These are phyloP conservation scores for Hanseniaspora hatyaiensis DNA, from an alignment of 805 yeast species.

Conservation along the genomic window DNA sequence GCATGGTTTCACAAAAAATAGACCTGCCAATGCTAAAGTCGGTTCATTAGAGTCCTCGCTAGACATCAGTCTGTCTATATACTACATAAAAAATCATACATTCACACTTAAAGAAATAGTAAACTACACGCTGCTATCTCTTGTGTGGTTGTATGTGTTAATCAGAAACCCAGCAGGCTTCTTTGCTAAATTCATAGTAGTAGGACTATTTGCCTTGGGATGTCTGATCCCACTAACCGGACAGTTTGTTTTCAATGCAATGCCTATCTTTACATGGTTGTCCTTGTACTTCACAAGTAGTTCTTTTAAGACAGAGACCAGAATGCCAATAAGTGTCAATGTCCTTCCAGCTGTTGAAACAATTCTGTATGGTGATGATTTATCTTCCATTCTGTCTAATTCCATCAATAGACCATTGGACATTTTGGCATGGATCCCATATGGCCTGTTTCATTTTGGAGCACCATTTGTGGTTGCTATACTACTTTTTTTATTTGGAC, in stretches of 20 bases:
- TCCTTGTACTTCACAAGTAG: constrained; percentile 68
- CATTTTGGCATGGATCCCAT: constrained; percentile 89
- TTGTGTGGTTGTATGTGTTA: constrained; percentile 48
- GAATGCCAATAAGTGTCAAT: constrained; percentile 83
- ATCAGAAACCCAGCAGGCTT: constrained; percentile 46
- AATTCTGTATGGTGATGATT: constrained; percentile 79
- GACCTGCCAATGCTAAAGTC: constrained; percentile 38
- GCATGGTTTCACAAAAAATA: constrained; percentile 28
- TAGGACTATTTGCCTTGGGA: constrained; percentile 34
- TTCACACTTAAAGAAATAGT: constrained; percentile 40
- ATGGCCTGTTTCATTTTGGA: constrained; percentile 83
- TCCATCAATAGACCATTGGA: constrained; percentile 55
- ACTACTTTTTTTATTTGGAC: constrained; percentile 72
- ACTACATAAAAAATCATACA: constrained; percentile 34
- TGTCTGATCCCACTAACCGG: constrained; percentile 64
- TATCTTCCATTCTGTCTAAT: constrained; percentile 72
- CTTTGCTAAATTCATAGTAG: constrained; percentile 27
- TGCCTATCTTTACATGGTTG: constrained; percentile 80
- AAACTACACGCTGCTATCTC: constrained; percentile 40
- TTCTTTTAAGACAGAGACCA: constrained; percentile 57
- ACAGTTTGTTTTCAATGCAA: constrained; percentile 71
- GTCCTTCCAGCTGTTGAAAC: constrained; percentile 87
- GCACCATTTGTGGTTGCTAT: constrained; percentile 79
- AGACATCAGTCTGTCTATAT: constrained; percentile 34
- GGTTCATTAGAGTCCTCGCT: constrained; percentile 42